phyloP scores from a whole-genome alignment of 2,329 filamentous ascomycete genomes.

The Leptographium galeiforme region DNA sequence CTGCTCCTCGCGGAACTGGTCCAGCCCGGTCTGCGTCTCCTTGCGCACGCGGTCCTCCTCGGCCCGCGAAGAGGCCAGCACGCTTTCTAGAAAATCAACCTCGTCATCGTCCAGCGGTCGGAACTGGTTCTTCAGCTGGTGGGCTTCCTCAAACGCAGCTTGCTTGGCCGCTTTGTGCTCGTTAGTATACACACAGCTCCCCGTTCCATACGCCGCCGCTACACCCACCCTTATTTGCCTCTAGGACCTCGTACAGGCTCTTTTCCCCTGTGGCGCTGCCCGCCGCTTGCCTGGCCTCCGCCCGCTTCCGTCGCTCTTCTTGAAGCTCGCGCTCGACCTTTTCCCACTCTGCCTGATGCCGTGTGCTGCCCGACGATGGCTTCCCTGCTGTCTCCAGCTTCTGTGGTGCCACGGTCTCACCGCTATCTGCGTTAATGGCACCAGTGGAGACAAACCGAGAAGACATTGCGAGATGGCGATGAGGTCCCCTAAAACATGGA shows the following conservation, averaged over 20 bases:
- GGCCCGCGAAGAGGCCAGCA: slow-evolving; percentile 31
- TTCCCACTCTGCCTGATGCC: slow-evolving; percentile 40
- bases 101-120: slow-evolving; percentile 67
- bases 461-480: slow-evolving; percentile 24
- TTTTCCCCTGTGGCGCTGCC: slow-evolving; percentile 34
- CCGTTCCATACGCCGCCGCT: not conserved
- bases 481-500: no score
- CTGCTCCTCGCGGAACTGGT: slow-evolving; percentile 40
- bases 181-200: not conserved
- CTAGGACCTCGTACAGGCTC: slow-evolving; percentile 59
- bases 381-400: not conserved
- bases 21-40: slow-evolving; percentile 45
- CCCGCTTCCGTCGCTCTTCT: slow-evolving; percentile 39
- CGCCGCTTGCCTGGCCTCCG: slow-evolving; percentile 29
- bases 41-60: slow-evolving; percentile 40
- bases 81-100: slow-evolving; percentile 56
- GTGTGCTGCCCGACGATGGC: not conserved
- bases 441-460: slow-evolving; percentile 44
- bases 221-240: slow-evolving; percentile 62
- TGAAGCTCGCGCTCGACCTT: slow-evolving; percentile 52
- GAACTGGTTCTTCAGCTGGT: slow-evolving; percentile 62
- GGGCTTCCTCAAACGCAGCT: slow-evolving; percentile 66
- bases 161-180: slow-evolving; percentile 57
- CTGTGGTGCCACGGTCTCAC: slow-evolving; percentile 10
- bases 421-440: slow-evolving; percentile 29